Evolutionary conservation across 441 rosid genomes (phyloP).

Genomic region (Daphne laureola): DNA sequence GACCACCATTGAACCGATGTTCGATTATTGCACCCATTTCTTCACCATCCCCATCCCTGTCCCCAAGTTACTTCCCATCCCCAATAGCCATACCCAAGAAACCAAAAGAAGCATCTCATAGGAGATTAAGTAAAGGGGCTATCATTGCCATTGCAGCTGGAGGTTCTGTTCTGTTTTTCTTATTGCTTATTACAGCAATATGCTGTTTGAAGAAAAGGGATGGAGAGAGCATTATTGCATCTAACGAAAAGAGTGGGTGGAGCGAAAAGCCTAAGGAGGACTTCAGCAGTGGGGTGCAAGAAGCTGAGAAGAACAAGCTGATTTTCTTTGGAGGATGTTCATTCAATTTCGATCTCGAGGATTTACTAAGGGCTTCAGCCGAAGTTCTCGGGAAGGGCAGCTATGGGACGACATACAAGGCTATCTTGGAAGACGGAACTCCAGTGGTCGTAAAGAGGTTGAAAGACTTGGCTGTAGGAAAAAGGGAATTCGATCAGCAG

Average conservation of each 20-base stretch:
- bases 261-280: conserved; percentile 59
- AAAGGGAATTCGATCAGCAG: conserved; percentile 70
- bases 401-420: conserved; percentile 68
- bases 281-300: conserved; percentile 78
- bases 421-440: conserved; percentile 68
- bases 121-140: conserved; percentile 41
- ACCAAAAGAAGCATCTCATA: conserved; percentile 26
- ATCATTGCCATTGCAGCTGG: conserved; percentile 66
- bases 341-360: conserved; percentile 62
- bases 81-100: conserved; percentile 21
- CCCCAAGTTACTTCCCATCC: conserved; percentile 26
- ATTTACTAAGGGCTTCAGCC: conserved; percentile 70
- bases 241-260: conserved; percentile 43
- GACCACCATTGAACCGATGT: conserved; percentile 52
- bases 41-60: conserved; percentile 47
- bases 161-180: conserved; percentile 41
- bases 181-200: conserved; percentile 36
- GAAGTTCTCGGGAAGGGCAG: conserved; percentile 77
- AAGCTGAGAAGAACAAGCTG: conserved; percentile 74
- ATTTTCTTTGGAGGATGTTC: conserved; percentile 72
- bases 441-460: conserved; percentile 70
- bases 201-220: conserved; percentile 47
- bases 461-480: conserved; percentile 56
- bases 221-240: conserved; percentile 22
- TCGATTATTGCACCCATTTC: conserved; percentile 20